phyloP scores from a whole-genome alignment of 805 yeast genomes.

The Cyberlindnera veronae region DNA sequence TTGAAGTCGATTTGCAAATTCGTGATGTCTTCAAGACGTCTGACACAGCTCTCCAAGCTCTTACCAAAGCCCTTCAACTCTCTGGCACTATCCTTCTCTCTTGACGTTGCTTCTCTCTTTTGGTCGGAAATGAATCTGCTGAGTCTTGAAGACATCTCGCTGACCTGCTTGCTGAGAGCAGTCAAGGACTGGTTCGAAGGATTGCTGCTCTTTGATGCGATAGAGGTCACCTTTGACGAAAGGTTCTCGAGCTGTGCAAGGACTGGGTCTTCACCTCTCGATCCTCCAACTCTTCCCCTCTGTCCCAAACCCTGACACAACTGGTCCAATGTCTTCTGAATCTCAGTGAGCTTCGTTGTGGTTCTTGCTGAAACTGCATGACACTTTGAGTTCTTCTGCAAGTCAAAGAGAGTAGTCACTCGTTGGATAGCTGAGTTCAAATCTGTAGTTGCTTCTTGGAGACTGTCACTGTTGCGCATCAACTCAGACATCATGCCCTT shows the following conservation, averaged over 20 bases:
- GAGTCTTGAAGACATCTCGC: background rate
- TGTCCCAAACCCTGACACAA: background rate
- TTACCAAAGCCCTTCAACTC: conserved; percentile 1
- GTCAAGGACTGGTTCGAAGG: background rate
- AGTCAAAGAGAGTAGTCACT: background rate
- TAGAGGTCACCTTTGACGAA: no score
- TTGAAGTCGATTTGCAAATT: conserved; percentile 7
- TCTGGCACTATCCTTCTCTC: background rate
- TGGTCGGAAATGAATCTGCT: background rate
- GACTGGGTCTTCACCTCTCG: no score
- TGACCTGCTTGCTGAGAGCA: background rate
- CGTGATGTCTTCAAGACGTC: conserved; percentile 5
- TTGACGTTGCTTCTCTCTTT: background rate
- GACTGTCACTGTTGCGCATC: conserved; percentile 11
- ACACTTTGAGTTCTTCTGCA: background rate
- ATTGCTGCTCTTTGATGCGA: background rate
- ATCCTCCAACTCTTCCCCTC: no score
- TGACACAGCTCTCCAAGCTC: conserved; percentile 3
- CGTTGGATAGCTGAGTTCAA: background rate
- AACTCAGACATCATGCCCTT: conserved; percentile 16
- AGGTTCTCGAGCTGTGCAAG: no score
- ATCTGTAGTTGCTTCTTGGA: conserved; percentile 5
- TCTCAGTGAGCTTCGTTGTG: background rate
- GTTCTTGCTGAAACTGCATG: background rate
- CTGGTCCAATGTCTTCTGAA: background rate